Base-by-base conservation (phyloP, 164 flowering plant genomes). In the Liquidambar formosana region DNA sequence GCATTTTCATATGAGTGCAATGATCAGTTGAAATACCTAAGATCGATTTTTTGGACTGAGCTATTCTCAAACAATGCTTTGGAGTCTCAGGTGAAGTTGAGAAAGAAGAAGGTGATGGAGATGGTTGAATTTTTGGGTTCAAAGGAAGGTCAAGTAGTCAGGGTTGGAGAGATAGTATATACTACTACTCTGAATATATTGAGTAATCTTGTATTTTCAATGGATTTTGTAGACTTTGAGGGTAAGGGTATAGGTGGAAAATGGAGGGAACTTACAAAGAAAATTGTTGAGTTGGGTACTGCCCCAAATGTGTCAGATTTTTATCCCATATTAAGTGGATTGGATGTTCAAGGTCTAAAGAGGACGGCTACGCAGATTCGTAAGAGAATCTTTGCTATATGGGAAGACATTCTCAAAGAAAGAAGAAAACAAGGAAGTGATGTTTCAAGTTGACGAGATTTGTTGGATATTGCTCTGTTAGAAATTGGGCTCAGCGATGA, bases 11-110 rank as follows among this genome's bases (percentile, higher is more conserved):
- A 33, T 6, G 41, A 33, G 41, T 33, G 41, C 41, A 33, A 33
- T 33, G 41, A 33, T 33, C 41, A 33, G 41, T 33, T 2, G 41
- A 33, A 33, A 6, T 33, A 33, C 41, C 41, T 33, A 33, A 33
- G 41, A 33, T 2, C 41, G 4, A 33, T 33, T 33, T 33, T 2
- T 33, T 6, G 41, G 6, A 33, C 41, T 33, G 41, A 79, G 49
- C 65, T 84, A n/a, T 84, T 84, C 28, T 65, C 84, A 0, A 52
- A 61, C 2, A 80, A 75, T 63, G 71, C 75, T 57, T 52, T 84
- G n/a, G 78, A n/a, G n/a, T n/a, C n/a, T 14, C 83, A 78, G 63
- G 74, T 75, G 5, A 18, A 43, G 3, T 0, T 76, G 44, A 75
- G 85, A 48, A 82, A 82, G 67, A 33, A 43, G 45, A 82, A 79